These are phyloP conservation scores for Piper longum DNA, from an alignment of 164 flowering plant genomes.

Conservation along the genomic window DNA sequence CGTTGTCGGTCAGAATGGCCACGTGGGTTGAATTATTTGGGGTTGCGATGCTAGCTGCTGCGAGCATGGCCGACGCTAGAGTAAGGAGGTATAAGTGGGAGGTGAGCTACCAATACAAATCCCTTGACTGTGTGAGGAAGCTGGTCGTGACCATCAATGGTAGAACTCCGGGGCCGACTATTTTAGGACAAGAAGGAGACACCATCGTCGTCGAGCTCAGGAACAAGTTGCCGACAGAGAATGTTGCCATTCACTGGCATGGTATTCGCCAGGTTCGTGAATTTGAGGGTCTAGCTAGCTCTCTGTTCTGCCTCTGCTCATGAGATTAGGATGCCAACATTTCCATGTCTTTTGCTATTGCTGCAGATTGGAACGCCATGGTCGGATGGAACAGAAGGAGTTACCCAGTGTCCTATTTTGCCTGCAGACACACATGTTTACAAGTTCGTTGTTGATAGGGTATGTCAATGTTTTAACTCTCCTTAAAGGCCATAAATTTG, in stretches of 20 bases:
- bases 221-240: slow-evolving; percentile 61
- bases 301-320: neutral
- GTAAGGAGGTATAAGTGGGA: slow-evolving; percentile 57
- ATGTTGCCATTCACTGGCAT: slow-evolving; percentile 91
- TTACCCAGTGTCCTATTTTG: slow-evolving; percentile 70
- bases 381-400: slow-evolving; percentile 89
- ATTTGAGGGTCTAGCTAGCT: too few species aligned
- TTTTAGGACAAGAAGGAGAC: slow-evolving; percentile 54
- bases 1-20: neutral
- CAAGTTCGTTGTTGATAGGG: slow-evolving; percentile 72
- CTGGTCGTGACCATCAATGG: slow-evolving; percentile 62
- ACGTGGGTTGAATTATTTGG: neutral
- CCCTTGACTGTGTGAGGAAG: slow-evolving; percentile 70
- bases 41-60: neutral
- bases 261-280: slow-evolving; percentile 71
- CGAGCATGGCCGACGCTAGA: slow-evolving; percentile 28
- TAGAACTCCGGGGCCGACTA: slow-evolving; percentile 62
- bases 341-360: neutral
- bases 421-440: slow-evolving; percentile 69
- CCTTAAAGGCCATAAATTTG: neutral
- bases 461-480: slow-evolving; percentile 13
- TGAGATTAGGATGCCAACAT: neutral
- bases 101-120: slow-evolving; percentile 52
- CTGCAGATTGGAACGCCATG: slow-evolving; percentile 72
- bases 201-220: slow-evolving; percentile 66